Evolutionary conservation across 805 yeast species (phyloP).

Genomic region (Nakazawaea wickerhamii): DNA sequence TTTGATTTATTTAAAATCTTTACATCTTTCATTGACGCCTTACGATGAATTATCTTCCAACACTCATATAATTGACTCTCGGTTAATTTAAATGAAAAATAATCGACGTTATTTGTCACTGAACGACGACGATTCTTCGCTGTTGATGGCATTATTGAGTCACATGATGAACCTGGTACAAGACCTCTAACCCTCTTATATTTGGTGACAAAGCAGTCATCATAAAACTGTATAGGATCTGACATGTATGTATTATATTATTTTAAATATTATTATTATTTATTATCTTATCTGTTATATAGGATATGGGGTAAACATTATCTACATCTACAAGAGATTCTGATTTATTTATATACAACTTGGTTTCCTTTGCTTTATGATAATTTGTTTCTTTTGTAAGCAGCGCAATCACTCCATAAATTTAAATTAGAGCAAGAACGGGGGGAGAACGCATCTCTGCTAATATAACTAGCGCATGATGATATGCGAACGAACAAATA

Average conservation of each 20-base stretch:
- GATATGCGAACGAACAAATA: not conserved
- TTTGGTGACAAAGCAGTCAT: slow-evolving; percentile 14
- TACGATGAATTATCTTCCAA: slow-evolving; percentile 35
- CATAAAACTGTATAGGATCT: slow-evolving; percentile 3
- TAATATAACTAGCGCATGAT: too few species aligned
- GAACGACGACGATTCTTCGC: not conserved
- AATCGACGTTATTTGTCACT: slow-evolving; percentile 28
- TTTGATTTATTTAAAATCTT: slow-evolving; percentile 25
- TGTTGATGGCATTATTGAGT: not conserved
- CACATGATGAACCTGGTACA: slow-evolving; percentile 8
- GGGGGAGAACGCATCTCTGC: too few species aligned
- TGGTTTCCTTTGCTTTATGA: too few species aligned
- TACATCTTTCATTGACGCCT: slow-evolving; percentile 29
- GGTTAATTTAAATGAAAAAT: slow-evolving; percentile 31
- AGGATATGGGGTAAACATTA: too few species aligned
- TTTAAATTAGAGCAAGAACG: not conserved
- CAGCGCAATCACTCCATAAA: not conserved
- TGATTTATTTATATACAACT: too few species aligned
- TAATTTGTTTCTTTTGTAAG: too few species aligned
- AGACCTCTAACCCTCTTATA: slow-evolving; percentile 11
- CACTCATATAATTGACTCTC: slow-evolving; percentile 32
- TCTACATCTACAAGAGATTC: too few species aligned
- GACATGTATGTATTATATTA: slow-evolving; percentile 2
- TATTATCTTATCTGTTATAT: not conserved
- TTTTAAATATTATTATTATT: not conserved